phyloP scores from a whole-genome alignment of 139 green algal genomes.

The Choricystis sp. region DNA sequence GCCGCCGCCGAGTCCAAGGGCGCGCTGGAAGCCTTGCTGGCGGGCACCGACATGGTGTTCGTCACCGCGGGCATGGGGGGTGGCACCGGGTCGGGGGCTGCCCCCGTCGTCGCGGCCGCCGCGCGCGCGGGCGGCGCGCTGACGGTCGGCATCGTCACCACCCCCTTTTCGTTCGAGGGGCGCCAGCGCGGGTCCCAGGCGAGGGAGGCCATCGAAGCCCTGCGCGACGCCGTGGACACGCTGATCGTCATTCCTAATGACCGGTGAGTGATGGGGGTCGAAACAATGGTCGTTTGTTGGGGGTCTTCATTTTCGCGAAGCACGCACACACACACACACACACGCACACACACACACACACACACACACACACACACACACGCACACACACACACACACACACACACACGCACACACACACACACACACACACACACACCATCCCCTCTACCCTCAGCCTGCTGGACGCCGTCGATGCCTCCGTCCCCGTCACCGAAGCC shows the following conservation, averaged over 20 bases:
- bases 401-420: no score
- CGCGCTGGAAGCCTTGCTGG: conserved; percentile 46
- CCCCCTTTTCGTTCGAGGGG: conserved; percentile 92
- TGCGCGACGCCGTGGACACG: conserved; percentile 81
- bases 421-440: no score
- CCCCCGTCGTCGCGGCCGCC: conserved; percentile 70
- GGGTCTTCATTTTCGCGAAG: no score
- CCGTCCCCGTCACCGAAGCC: conserved; percentile 78
- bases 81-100: conserved; percentile 85
- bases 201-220: conserved; percentile 42
- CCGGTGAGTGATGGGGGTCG: no score
- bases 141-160: conserved; percentile 92
- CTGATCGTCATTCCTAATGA: conserved; percentile 98
- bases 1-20: conserved; percentile 56
- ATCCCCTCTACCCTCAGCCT: no score
- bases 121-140: conserved; percentile 80
- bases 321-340: no score
- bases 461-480: conserved; percentile 67
- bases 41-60: conserved; percentile 64
- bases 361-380: no score
- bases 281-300: no score
- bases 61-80: conserved; percentile 86
- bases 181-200: conserved; percentile 61
- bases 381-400: no score
- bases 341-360: no score